Base-by-base conservation (phyloP, 2,329 filamentous ascomycete genomes). In the Pseudogymnoascus sp. region DNA sequence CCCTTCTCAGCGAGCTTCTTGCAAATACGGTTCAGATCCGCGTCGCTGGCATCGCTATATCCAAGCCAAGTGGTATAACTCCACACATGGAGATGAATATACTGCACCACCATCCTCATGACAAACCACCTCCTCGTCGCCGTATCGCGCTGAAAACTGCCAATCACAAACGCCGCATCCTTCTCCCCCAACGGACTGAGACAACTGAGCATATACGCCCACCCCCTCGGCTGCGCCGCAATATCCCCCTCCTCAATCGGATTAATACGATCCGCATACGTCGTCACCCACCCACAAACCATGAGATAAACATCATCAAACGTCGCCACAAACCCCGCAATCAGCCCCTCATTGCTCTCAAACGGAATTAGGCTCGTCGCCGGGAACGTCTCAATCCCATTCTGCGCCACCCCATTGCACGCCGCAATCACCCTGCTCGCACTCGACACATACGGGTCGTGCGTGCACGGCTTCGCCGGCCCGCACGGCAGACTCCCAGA, bases 91-190 rank as follows among this genome's bases (percentile, higher is more conserved):
- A 73, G 67, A 17, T 75, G 66, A 4, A 78, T 69, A 62, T 76
- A 78, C 23, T 75, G 71, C 17, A 76, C 64, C 1, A 76, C 63
- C 44, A 79, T 71, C 42, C 77, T 73, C 63, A 75, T 71, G n/a
- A 78, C 67, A 38, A 78, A 75, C 67, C 72, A 76, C 2, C 66
- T 65, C 15, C 77, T 72, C 2, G 71, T 68, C 3, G 65, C 65
- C 4, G 64, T 63, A 63, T 76, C 72, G n/a, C 67, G 65, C 0
- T 79, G 68, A 9, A 79, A 70, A 42, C 44, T 50, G 2, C 44
- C 44, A 50, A 50, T 50, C 44, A 50, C 44, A 50, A 50, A 28
- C 44, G 23, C 23, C 44, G 44, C 44, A 28, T 50, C 44, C 23
- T 28, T 50, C 23, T 50, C 44, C 44, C 44, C 44, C 23, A 50